Percentiles rank a stretch among this genome's conserved stretches.
Evolutionary conservation across 371 early-diverging fungal species (phyloP).

Genomic region (Smittium culicis): DNA sequence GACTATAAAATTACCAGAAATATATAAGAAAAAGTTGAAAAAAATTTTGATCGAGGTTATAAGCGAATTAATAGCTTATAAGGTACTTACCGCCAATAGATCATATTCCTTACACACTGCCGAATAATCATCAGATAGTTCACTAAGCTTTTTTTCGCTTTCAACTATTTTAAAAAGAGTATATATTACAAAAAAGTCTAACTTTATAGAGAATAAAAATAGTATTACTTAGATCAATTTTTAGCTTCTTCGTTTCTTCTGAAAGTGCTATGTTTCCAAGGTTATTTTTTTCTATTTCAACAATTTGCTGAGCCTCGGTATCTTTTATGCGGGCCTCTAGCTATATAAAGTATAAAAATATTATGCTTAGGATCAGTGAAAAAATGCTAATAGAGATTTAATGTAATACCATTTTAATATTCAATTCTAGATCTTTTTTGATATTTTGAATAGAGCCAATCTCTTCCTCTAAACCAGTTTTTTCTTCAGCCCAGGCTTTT

Average conservation of each 20-base stretch:
- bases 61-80: neutral
- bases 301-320: neutral
- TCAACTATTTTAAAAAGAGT: neutral
- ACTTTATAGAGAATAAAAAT: neutral
- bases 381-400: neutral
- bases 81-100: neutral
- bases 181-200: neutral
- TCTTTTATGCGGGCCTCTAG: neutral
- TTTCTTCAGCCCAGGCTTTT: conserved; percentile 10
- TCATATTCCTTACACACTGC: neutral
- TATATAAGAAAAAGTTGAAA: too few relatives aligned
- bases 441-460: neutral
- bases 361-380: neutral
- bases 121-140: neutral
- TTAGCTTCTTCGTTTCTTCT: neutral
- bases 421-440: conserved; percentile 1
- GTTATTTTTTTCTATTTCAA: neutral
- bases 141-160: neutral
- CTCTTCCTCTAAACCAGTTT: neutral
- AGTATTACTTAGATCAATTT: neutral
- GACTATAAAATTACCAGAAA: too few relatives aligned
- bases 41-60: too few relatives aligned
- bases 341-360: neutral
- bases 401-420: neutral
- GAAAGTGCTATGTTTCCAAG: neutral